A percentile compares a stretch with the other conserved stretches of the same genome.
Evolutionary conservation across 139 green algal species (phyloP).

Genomic region (Pseudopediastrum boryanum): DNA sequence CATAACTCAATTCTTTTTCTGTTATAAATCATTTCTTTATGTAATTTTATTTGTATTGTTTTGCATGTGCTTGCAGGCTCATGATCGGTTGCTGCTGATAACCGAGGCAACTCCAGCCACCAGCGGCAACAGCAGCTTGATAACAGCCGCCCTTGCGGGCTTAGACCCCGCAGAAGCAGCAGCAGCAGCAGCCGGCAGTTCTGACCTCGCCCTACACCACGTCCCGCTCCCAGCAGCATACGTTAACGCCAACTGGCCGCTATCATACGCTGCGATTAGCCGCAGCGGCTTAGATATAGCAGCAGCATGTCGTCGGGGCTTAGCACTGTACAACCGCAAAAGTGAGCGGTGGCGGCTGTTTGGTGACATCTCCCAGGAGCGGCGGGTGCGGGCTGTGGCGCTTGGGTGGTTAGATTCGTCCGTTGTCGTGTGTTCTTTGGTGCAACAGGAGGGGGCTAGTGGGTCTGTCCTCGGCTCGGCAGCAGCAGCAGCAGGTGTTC

Average conservation of each 20-base stretch:
- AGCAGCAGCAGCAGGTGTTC: too few species aligned
- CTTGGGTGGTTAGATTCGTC: slow-evolving; percentile 72
- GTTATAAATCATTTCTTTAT: too few species aligned
- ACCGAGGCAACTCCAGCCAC: slow-evolving; percentile 51
- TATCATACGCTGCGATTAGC: slow-evolving; percentile 62
- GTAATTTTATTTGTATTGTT: too few species aligned
- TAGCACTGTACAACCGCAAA: slow-evolving; percentile 80
- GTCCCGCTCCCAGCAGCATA: slow-evolving; percentile 74
- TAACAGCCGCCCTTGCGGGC: slow-evolving; percentile 17
- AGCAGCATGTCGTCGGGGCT: slow-evolving; percentile 76
- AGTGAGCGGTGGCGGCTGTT: slow-evolving; percentile 80
- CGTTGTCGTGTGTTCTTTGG: too few species aligned
- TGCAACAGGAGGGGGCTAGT: too few species aligned
- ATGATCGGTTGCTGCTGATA: slow-evolving; percentile 85
- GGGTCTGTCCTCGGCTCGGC: too few species aligned
- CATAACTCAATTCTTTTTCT: neutral
- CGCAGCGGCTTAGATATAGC: slow-evolving; percentile 77
- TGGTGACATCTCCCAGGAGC: slow-evolving; percentile 87
- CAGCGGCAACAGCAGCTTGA: slow-evolving; percentile 3
- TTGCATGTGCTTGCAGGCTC: slow-evolving; percentile 44
- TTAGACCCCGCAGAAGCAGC: slow-evolving; percentile 2
- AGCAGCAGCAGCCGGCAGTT: neutral
- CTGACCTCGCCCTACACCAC: slow-evolving; percentile 61
- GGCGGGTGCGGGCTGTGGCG: slow-evolving; percentile 48
- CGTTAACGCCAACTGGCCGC: slow-evolving; percentile 66